These are phyloP conservation scores for Xerocomellus chrysenteron DNA, from an alignment of 768 basidiomycete species.

Conservation along the genomic window DNA sequence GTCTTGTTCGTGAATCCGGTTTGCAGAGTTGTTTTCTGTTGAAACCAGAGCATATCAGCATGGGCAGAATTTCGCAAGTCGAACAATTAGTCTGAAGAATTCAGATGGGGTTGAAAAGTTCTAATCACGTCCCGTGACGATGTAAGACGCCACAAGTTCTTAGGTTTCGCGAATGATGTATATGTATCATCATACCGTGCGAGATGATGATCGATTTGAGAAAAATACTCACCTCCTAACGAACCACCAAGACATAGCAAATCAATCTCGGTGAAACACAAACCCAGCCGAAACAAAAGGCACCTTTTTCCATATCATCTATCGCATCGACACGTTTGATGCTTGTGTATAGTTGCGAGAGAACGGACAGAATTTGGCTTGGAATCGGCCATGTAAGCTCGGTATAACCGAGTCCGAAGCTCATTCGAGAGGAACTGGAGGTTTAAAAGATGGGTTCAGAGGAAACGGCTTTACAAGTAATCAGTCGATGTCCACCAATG, in stretches of 20 bases:
- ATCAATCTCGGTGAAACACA: slow-evolving; percentile 11
- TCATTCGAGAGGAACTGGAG: slow-evolving; percentile 66
- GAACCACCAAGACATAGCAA: not conserved
- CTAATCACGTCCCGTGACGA: slow-evolving; percentile 57
- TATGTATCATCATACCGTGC: slow-evolving; percentile 48
- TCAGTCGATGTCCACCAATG: not conserved
- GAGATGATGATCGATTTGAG: not conserved
- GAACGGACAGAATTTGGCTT: too few species aligned
- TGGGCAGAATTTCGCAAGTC: not conserved
- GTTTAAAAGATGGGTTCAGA: slow-evolving; percentile 79
- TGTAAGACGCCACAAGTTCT: slow-evolving; percentile 65
- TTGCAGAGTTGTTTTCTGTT: slow-evolving; percentile 65
- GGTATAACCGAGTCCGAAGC: slow-evolving; percentile 57
- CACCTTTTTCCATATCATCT: slow-evolving; percentile 73
- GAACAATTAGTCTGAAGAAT: slow-evolving; percentile 9
- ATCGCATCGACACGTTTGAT: slow-evolving; percentile 83
- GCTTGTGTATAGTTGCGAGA: too few species aligned
- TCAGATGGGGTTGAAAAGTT: slow-evolving; percentile 76
- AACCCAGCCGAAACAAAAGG: slow-evolving; percentile 26
- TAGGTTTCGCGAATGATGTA: slow-evolving; percentile 68
- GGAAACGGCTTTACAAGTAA: slow-evolving; percentile 67
- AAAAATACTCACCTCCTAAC: slow-evolving; percentile 41
- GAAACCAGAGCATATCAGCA: slow-evolving; percentile 1
- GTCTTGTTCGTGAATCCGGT: slow-evolving; percentile 59
- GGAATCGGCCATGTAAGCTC: slow-evolving; percentile 59